Evolutionary conservation across 2,329 filamentous ascomycete species (phyloP), one percentile per base, ranked within the genome.

Genomic region (Sporothrix luriei): DNA sequence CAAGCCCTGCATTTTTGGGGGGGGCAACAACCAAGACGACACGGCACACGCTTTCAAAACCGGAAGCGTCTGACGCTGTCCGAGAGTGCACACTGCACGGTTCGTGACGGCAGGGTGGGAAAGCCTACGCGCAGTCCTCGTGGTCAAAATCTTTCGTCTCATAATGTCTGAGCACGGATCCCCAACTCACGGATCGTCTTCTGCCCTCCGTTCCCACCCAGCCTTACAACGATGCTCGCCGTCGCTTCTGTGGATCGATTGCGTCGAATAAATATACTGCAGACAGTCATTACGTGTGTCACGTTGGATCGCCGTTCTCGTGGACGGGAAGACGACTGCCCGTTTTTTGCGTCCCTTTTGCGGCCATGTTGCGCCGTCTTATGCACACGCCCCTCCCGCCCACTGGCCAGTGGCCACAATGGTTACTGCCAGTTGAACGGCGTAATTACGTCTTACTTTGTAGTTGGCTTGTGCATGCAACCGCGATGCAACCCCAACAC

Each of bases 21-120:
- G 5, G 38, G 16, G 7, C 21, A 24, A 13, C 52, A 19, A 54
- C 11, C 24, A 26, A 43, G n/a, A 29, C n/a, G 21, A 51, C 62
- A 38, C 62, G 62, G 62, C 24, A 65, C 46, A n/a, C 24, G 19
- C 29, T 54, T 66, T 33, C 48, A 40, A 66, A 43, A 54, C 64
- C 49, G 64, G 64, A 54, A 66, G 64, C 64, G 49, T 66, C 64
- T 66, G 64, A 46, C 46, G 13, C 48, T 66, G 61, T 48, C 43
- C 24, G 46, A 64, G 61, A 7, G 43, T n/a, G 10, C 46, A 46
- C 10, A 62, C 16, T 19, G 54, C 54, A 57, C 54, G 54, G 54
- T 40, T 33, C 13, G 13, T 6, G 38, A 62, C 21, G 38, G 57
- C 4, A 14, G 21, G 55, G 19, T 49, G 48, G 48, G 4, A n/a